Evolutionary conservation across 2,329 filamentous ascomycete genomes (phyloP).

Genomic region (Trichophyton schoenleinii): DNA sequence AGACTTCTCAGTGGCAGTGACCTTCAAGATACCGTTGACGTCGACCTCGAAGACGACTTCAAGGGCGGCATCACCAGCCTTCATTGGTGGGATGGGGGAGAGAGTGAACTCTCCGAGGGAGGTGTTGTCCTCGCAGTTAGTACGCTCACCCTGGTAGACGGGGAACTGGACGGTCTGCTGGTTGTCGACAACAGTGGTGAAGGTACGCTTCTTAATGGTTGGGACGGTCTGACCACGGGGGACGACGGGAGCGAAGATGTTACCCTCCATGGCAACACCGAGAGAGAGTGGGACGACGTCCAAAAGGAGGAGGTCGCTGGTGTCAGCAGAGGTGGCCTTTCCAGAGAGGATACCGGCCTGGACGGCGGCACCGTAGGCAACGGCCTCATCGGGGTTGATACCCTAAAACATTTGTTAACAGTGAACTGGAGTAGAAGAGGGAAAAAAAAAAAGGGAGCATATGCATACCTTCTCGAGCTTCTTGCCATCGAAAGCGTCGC

Average conservation of each 20-base stretch:
- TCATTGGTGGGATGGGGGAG: conserved; percentile 73
- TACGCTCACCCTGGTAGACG: conserved; percentile 89
- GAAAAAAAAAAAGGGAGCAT: not conserved
- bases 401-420: conserved; percentile 34
- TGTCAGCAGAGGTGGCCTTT: conserved; percentile 92
- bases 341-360: conserved; percentile 98
- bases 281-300: conserved; percentile 94
- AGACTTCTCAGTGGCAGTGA: conserved; percentile 97
- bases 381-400: conserved; percentile 99
- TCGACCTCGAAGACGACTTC: conserved; percentile 99
- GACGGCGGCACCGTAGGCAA: conserved; percentile 96
- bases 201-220: conserved; percentile 71
- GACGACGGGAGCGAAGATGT: conserved; percentile 94
- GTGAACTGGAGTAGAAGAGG: not conserved
- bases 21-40: conserved; percentile 99
- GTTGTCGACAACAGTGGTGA: conserved; percentile 58
- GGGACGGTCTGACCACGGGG: conserved; percentile 65
- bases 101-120: conserved; percentile 95
- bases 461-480: conserved; percentile 76
- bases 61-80: conserved; percentile 87
- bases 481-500: conserved; percentile 99
- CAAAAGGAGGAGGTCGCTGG: conserved; percentile 82
- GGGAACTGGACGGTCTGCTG: conserved; percentile 83
- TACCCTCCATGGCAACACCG: conserved; percentile 98
- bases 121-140: conserved; percentile 97